Conservation (phyloP, 169 alveolate species). For the Amoebophrya sp. region DNA sequence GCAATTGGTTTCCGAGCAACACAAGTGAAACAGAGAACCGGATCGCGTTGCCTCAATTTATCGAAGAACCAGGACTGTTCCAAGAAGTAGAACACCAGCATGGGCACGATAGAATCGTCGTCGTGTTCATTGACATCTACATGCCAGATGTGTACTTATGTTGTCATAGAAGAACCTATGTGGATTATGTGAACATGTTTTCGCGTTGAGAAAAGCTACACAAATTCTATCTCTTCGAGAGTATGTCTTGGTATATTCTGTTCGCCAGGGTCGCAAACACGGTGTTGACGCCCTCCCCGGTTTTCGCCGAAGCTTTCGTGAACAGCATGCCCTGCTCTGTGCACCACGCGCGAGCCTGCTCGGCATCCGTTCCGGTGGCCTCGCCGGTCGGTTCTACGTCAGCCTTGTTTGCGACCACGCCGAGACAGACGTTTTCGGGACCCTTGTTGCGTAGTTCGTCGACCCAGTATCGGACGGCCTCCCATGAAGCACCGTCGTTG, state of each 20-base stretch:
- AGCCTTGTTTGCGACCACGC: conserved; percentile 65
- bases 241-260: not conserved
- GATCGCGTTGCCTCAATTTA: no score
- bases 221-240: not conserved
- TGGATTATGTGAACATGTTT: no score
- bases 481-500: conserved; percentile 51
- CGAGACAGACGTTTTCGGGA: conserved; percentile 54
- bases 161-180: no score
- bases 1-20: no score
- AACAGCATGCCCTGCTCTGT: not conserved
- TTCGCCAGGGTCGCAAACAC: not conserved
- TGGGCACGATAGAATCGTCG: no score
- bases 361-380: not conserved
- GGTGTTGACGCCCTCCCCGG: not conserved
- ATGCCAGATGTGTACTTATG: no score
- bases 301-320: not conserved
- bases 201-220: no score
- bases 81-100: no score
- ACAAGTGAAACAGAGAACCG: no score
- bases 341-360: not conserved
- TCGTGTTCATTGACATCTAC: no score
- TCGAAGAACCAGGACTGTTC: no score
- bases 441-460: conserved; percentile 60
- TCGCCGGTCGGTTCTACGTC: no score
- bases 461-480: conserved; percentile 59